Base-by-base conservation (phyloP, 768 basidiomycete species). In the Erythrobasidium yunnanense region DNA sequence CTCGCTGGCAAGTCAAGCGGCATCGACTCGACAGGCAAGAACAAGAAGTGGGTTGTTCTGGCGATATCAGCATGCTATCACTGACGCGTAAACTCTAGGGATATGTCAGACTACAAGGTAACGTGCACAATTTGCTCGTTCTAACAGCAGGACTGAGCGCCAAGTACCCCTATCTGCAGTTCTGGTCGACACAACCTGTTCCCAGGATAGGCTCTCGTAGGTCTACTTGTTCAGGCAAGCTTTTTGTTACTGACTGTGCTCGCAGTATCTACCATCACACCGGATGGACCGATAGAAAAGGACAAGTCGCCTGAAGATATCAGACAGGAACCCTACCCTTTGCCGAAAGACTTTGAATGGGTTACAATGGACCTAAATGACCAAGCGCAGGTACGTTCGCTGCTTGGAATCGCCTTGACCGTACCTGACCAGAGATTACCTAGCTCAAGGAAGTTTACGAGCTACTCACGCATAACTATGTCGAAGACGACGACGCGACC, bases 151-250 rank as follows among this genome's bases (percentile, higher is more conserved):
- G 7, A 30, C 54, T 55, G 27, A 55, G 8, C 27, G 13, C 34
- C 23, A 8, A 13, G n/a, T n/a, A n/a, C n/a, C n/a, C n/a, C n/a
- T n/a, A n/a, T 25, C 34, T 13, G 27, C 27, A 63, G 60, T 99
- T 99, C 78, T 97, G 95, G 95, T 83, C 80, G 33, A 97, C 93
- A 4, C 95, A 99, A 76, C 95, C 95, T 2, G 95, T 99, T 5
- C 87, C 90, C n/a, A 89, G 91, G 73, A 77, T 83, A 62, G 87
- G 87, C 84, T 72, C 71, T 76, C 49, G 70, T 71, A 18, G 17
- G 47, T 30, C 33, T n/a, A 46, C 51, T 22, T 34, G 17, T 35
- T 11, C 17, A 11, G 15, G 17, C 42, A 17, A 35, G 15, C 60
- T 13, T 15, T n/a, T 47, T 20, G 29, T 8, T 25, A 8, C 17